A percentile compares a stretch with the other conserved stretches of the same genome.
Evolutionary conservation across 441 rosid genomes (phyloP).

Genomic region (Rhodomyrtus psidioides): DNA sequence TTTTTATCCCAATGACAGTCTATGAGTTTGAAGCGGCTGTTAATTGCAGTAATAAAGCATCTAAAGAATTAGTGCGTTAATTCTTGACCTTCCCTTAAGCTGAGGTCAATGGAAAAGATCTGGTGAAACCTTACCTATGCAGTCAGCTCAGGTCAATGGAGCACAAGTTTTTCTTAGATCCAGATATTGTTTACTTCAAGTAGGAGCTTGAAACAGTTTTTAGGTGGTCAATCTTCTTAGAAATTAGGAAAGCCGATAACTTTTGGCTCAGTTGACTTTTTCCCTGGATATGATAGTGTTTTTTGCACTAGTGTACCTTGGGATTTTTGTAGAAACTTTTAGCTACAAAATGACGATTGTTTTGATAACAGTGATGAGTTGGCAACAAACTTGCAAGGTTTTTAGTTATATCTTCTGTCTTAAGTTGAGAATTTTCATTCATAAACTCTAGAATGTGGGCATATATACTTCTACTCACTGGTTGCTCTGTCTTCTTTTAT

Average conservation of each 20-base stretch:
- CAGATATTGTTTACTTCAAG: neutral
- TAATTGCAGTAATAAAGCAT: neutral
- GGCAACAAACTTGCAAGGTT: neutral
- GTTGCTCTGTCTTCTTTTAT: slow-evolving; percentile 1
- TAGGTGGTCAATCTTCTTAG: neutral
- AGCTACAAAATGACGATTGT: neutral
- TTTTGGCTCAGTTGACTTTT: neutral
- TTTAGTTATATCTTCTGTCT: neutral
- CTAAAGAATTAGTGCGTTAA: neutral
- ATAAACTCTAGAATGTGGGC: neutral
- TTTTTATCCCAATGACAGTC: neutral
- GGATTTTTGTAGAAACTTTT: neutral
- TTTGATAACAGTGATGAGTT: neutral
- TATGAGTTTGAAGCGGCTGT: neutral
- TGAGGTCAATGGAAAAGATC: neutral
- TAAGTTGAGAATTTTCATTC: neutral
- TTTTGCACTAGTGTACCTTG: neutral
- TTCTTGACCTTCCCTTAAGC: neutral
- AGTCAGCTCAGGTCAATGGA: neutral
- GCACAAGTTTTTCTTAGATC: neutral
- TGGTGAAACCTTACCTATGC: neutral
- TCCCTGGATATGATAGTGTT: neutral
- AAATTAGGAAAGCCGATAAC: neutral
- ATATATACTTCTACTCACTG: neutral
- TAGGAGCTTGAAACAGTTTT: neutral